These are phyloP conservation scores for Moesziomyces parantarcticus DNA, from an alignment of 1,284 basidiomycete species.

Conservation along the genomic window DNA sequence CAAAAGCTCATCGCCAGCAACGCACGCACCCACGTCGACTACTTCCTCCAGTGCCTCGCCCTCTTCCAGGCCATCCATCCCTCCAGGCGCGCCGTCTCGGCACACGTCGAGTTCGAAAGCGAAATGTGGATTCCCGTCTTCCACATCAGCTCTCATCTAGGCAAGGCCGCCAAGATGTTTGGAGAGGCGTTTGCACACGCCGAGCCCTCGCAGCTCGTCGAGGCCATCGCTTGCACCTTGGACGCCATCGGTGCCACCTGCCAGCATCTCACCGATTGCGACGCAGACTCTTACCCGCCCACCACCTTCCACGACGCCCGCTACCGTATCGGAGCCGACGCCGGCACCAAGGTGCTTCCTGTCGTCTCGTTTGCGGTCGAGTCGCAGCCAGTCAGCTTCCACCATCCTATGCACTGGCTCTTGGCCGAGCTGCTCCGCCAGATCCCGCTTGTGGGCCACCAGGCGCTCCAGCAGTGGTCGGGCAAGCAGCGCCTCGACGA, in stretches of 20 bases:
- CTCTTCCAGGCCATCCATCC: constrained; percentile 64
- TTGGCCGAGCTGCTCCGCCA: constrained; percentile 86
- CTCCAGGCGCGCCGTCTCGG: constrained; percentile 54
- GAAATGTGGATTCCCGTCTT: constrained; percentile 66
- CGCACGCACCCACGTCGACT: constrained; percentile 27
- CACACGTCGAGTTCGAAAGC: constrained; percentile 66
- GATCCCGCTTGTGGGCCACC: constrained; percentile 37
- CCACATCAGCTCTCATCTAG: constrained; percentile 63
- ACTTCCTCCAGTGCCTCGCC: constrained; percentile 58
- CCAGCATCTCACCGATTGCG: constrained; percentile 31
- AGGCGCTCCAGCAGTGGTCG: constrained; percentile 24
- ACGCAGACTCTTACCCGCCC: constrained; percentile 76
- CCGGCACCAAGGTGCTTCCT: constrained; percentile 71
- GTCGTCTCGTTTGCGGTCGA: constrained; percentile 72
- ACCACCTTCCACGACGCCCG: constrained; percentile 68
- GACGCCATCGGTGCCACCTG: constrained; percentile 73
- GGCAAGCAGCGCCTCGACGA: constrained; percentile 34
- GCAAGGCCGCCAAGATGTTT: constrained; percentile 58
- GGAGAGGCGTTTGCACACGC: constrained; percentile 69
- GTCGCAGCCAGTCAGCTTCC: constrained; percentile 76
- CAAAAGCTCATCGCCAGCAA: constrained; percentile 55
- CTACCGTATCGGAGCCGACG: constrained; percentile 76
- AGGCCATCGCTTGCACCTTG: constrained; percentile 78
- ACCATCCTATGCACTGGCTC: constrained; percentile 92
- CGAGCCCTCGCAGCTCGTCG: constrained; percentile 74